Conservation (phyloP, 345 rosid species). For the Eucalyptus polybractea region DNA sequence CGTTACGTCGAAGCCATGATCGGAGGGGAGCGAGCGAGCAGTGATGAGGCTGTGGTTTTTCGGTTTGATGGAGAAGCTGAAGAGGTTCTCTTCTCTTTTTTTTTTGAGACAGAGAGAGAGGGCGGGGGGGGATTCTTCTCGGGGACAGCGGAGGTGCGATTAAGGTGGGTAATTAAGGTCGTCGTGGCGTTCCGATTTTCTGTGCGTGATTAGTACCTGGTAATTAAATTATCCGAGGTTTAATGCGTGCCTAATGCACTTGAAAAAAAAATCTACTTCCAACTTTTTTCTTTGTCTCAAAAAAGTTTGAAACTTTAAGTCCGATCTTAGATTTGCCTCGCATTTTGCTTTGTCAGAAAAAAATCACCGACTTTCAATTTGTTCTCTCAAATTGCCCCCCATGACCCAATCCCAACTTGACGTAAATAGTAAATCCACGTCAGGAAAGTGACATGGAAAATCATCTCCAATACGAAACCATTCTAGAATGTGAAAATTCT, state of each 20-base stretch:
- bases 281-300: no score
- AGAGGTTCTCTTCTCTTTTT: neutral
- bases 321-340: accelerated
- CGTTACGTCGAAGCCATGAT: neutral
- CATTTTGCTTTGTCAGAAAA: no score
- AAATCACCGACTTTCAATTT: accelerated
- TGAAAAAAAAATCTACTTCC: no score
- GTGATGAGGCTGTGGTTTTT: neutral
- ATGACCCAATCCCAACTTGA: no score
- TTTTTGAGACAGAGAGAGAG: neutral
- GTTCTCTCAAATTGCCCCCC: accelerated
- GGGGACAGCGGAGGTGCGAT: neutral
- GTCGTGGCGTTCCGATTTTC: neutral
- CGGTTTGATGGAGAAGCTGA: neutral
- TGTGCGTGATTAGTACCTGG: neutral
- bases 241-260: neutral
- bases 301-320: no score
- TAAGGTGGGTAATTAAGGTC: neutral
- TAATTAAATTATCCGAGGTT: neutral
- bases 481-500: neutral
- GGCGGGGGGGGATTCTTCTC: neutral
- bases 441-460: accelerated
- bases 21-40: neutral
- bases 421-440: accelerated
- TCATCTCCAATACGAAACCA: no score